Conservation (phyloP, 495 filamentous ascomycete species). For the Diplogelasinospora grovesii region DNA sequence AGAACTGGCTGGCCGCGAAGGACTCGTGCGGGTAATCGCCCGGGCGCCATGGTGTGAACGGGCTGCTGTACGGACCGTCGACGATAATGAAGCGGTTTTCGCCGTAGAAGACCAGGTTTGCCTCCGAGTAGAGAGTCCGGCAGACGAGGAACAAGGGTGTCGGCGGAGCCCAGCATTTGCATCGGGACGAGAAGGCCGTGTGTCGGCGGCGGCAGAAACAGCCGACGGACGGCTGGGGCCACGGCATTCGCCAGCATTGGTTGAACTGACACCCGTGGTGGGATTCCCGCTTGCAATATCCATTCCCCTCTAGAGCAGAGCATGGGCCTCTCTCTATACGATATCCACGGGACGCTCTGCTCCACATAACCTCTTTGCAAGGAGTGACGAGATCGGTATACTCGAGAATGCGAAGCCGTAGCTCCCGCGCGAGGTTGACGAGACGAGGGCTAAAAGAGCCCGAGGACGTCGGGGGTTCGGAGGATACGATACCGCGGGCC, state of each 20-base stretch:
- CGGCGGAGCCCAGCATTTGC: conserved; percentile 6
- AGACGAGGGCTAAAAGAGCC: too few relatives aligned
- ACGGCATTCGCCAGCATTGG: background rate
- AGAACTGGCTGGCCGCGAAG: conserved; percentile 1
- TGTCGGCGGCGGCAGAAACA: conserved; percentile 6
- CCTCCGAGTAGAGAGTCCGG: conserved; percentile 1
- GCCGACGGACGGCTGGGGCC: background rate
- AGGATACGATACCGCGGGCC: too few relatives aligned
- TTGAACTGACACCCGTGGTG: background rate
- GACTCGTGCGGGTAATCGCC: background rate
- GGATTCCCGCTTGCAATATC: background rate
- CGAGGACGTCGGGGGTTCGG: too few relatives aligned
- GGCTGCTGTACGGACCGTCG: background rate
- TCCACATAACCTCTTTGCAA: conserved; percentile 6
- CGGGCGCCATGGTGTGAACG: background rate
- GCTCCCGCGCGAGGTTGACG: too few relatives aligned
- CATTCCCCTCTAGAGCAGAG: too few relatives aligned
- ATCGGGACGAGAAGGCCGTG: conserved; percentile 3
- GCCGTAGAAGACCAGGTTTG: conserved; percentile 4
- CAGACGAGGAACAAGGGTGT: conserved; percentile 2
- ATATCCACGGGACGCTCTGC: conserved; percentile 4
- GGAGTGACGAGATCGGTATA: conserved; percentile 13
- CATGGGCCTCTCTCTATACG: background rate
- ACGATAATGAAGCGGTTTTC: conserved; percentile 3
- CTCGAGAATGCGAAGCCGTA: conserved; percentile 8